phyloP scores from a whole-genome alignment of 2,329 filamentous ascomycete species.

The Cadophora gregata region DNA sequence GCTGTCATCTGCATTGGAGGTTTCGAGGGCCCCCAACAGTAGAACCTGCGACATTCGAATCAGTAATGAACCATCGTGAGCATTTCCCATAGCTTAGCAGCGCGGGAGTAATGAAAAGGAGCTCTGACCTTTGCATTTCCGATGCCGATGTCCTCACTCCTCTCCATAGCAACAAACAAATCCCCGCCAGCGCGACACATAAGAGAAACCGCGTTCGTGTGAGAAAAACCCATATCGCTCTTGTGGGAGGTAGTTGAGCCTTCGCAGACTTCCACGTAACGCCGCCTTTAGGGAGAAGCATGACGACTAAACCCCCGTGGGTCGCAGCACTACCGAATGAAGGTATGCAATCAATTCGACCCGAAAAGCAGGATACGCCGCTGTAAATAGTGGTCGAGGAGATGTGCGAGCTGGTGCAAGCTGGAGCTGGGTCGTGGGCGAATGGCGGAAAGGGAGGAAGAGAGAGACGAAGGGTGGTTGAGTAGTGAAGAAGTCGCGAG shows the following conservation, averaged over 20 bases:
- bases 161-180: slow-evolving; percentile 86
- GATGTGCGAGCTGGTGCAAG: slow-evolving; percentile 9
- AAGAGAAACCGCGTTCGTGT: slow-evolving; percentile 81
- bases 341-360: slow-evolving; percentile 40
- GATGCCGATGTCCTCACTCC: slow-evolving; percentile 79
- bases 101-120: slow-evolving; percentile 13
- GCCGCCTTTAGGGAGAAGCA: slow-evolving; percentile 91
- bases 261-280: slow-evolving; percentile 92
- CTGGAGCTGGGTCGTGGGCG: slow-evolving; percentile 1
- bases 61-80: slow-evolving; percentile 24
- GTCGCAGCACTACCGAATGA: slow-evolving; percentile 49
- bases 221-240: slow-evolving; percentile 72
- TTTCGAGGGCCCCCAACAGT: slow-evolving; percentile 95
- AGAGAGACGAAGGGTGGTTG: slow-evolving; percentile 3
- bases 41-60: slow-evolving; percentile 68
- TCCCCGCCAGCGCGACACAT: slow-evolving; percentile 70
- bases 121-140: slow-evolving; percentile 83
- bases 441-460: slow-evolving; percentile 2
- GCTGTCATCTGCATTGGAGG: slow-evolving; percentile 94
- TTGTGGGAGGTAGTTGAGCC: slow-evolving; percentile 76
- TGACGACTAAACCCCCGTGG: slow-evolving; percentile 56
- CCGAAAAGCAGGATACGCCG: slow-evolving; percentile 29
- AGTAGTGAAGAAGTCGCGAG: slow-evolving; percentile 13
- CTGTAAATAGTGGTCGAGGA: slow-evolving; percentile 1
- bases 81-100: background rate